Percentiles rank a stretch among this genome's conserved stretches.
phyloP scores from a whole-genome alignment of 805 yeast genomes.

The Jamesozyma rosinii region DNA sequence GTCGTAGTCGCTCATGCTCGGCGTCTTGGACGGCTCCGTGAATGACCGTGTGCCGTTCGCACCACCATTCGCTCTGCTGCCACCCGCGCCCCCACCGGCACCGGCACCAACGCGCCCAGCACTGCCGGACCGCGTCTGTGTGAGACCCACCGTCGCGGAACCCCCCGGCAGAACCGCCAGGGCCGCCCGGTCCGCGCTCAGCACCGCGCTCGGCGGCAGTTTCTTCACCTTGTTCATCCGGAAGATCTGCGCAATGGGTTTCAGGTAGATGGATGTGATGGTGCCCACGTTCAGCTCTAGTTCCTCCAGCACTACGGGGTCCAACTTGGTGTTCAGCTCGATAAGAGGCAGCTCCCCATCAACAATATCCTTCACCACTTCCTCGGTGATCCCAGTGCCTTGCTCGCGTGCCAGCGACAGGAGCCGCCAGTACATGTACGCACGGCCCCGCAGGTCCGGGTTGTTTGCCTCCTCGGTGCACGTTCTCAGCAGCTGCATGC shows the following conservation, averaged over 20 bases:
- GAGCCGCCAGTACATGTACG: slow-evolving; percentile 77
- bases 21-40: slow-evolving; percentile 3
- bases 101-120: not conserved
- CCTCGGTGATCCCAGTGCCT: slow-evolving; percentile 31
- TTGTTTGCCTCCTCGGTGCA: slow-evolving; percentile 69
- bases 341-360: slow-evolving; percentile 55
- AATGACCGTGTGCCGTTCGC: not conserved
- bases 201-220: slow-evolving; percentile 44
- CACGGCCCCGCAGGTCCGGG: slow-evolving; percentile 83
- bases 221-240: slow-evolving; percentile 46
- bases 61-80: too few relatives aligned
- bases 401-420: slow-evolving; percentile 36
- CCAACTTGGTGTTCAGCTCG: slow-evolving; percentile 59
- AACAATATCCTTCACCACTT: slow-evolving; percentile 44
- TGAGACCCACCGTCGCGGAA: not conserved
- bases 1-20: slow-evolving; percentile 33
- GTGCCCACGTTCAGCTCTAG: slow-evolving; percentile 74
- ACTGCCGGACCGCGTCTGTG: too few relatives aligned
- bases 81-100: not conserved
- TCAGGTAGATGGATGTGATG: slow-evolving; percentile 72
- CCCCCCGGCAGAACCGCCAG: slow-evolving; percentile 7
- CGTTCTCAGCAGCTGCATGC: slow-evolving; percentile 49
- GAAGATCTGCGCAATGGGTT: slow-evolving; percentile 77
- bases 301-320: slow-evolving; percentile 65
- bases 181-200: slow-evolving; percentile 22